A percentile compares a stretch with the other conserved stretches of the same genome.
phyloP scores from a whole-genome alignment of 768 basidiomycete species.

The Pulveroboletus sp. region DNA sequence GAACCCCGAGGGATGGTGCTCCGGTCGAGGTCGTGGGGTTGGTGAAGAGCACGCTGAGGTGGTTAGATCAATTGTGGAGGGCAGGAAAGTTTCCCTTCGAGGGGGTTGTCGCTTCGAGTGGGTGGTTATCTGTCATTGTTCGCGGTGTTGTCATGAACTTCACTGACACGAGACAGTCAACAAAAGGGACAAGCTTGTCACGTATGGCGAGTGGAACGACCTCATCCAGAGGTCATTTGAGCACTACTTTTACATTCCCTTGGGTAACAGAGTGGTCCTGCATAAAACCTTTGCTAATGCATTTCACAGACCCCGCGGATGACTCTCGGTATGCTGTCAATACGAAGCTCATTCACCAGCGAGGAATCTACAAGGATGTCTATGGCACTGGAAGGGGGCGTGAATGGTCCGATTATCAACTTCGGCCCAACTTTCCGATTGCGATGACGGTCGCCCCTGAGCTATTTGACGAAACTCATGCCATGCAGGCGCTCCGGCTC shows the following conservation, averaged over 20 bases:
- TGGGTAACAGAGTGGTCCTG: conserved; percentile 39
- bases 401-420: conserved; percentile 97
- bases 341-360: conserved; percentile 68
- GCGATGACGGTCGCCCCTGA: conserved; percentile 98
- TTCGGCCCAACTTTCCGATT: conserved; percentile 89
- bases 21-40: conserved; percentile 95
- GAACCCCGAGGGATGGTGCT: conserved; percentile 92
- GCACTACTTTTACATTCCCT: conserved; percentile 83
- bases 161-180: conserved; percentile 46
- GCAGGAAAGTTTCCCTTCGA: conserved; percentile 80
- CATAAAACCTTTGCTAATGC: not conserved
- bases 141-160: not conserved
- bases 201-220: conserved; percentile 87
- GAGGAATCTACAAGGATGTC: conserved; percentile 99
- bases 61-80: conserved; percentile 68
- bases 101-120: conserved; percentile 78
- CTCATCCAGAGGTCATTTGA: conserved; percentile 87
- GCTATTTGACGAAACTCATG: conserved; percentile 78
- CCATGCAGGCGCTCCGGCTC: conserved; percentile 72
- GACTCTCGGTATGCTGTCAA: conserved; percentile 71
- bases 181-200: conserved; percentile 62
- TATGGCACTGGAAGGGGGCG: conserved; percentile 81
- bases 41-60: conserved; percentile 86
- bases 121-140: conserved; percentile 28
- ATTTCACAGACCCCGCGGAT: conserved; percentile 54